These are phyloP conservation scores for Earliella scabrosa DNA, from an alignment of 1,284 basidiomycete species.

Conservation along the genomic window DNA sequence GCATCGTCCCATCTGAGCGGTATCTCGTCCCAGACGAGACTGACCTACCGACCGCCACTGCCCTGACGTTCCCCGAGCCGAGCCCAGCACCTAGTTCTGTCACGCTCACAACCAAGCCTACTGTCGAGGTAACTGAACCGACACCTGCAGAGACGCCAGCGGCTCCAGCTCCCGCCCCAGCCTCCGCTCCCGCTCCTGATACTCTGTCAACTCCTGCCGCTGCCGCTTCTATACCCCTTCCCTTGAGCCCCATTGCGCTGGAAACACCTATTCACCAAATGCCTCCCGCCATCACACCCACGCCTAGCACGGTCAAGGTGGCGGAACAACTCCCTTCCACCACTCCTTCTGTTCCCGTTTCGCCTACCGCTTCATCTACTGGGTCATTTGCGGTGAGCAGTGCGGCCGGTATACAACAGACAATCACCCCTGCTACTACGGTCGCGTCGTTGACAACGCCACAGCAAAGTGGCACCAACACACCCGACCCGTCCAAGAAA, in stretches of 20 bases:
- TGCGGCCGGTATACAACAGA: constrained; percentile 32
- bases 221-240: constrained; percentile 9
- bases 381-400: constrained; percentile 31
- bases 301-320: constrained; percentile 22
- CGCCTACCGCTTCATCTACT: constrained; percentile 41
- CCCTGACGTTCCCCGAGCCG: constrained; percentile 43
- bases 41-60: constrained; percentile 48
- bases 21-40: constrained; percentile 40
- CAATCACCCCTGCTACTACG: constrained; percentile 34
- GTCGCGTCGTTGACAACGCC: constrained; percentile 23
- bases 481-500: constrained; percentile 22
- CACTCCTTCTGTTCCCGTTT: constrained; percentile 33
- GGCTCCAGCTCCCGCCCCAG: not conserved
- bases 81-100: constrained; percentile 22
- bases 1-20: constrained; percentile 36
- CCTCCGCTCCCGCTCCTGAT: not conserved
- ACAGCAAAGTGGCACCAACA: constrained; percentile 4
- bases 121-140: constrained; percentile 6
- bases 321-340: constrained; percentile 22
- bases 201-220: not conserved
- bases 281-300: constrained; percentile 24
- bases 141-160: constrained; percentile 5
- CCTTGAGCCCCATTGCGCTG: constrained; percentile 19
- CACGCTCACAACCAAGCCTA: constrained; percentile 26
- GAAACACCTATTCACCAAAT: constrained; percentile 1